Evolutionary conservation across 2,329 filamentous ascomycete species (phyloP), one percentile per base, ranked within the genome.

Genomic region (Bipolaris bicolor): DNA sequence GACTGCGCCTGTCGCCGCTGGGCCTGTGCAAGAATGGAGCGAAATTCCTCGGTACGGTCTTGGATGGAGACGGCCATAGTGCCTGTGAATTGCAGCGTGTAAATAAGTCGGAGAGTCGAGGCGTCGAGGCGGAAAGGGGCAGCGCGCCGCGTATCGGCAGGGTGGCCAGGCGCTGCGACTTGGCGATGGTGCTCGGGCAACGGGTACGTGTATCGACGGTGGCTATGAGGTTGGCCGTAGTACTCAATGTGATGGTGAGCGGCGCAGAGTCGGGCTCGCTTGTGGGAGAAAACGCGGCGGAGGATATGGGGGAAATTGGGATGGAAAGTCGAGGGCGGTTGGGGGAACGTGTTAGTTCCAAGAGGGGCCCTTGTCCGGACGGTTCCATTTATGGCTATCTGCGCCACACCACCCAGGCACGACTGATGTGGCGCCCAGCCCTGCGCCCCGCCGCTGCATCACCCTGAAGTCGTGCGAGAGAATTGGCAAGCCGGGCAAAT

Each of bases 1-100:
- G 86, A 87, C 10, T 88, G 84, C 31, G 88, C 87, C 71, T 95
- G 88, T 63, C 88, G 86, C 73, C 89, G 90, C 79, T 96, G 92
- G 49, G 91, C 90, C 75, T 96, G 91, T 44, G 86, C 83, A 61
- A 98, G 86, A 71, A 98, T 96, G 63, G 92, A 90, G 76, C 89
- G 90, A 84, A 99, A 99, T 83, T 99, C 95, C 73, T 88, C 85
- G 56, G 95, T 99, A 73, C 95, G 91, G 81, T 99, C 95, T 82
- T 99, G 95, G 77, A 98, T 96, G 49, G 92, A 94, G 52, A 81
- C 80, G 58, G 82, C 79, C 82, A 85, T 86, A 63, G 73, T 77
- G 66, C 50, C 51, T 51, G 52, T 55, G 53, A 51, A 46, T 54
- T 44, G 62, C 52, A 62, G 44, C 57, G 53, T 22, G 45, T 24